Evolutionary conservation across 2,329 filamentous ascomycete genomes (phyloP).

Genomic region (Penicillium psychrosexuale): DNA sequence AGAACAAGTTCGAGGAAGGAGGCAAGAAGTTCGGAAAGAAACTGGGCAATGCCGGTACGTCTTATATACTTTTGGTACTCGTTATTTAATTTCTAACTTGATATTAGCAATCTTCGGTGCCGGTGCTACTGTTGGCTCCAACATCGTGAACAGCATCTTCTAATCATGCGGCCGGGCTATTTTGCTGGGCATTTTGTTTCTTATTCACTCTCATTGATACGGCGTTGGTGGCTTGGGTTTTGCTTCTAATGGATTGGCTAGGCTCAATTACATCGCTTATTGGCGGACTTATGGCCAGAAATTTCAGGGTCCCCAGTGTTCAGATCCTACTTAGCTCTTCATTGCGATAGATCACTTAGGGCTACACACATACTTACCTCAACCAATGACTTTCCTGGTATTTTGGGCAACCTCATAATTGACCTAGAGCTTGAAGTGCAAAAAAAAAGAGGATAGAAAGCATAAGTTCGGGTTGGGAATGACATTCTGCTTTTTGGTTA

Average conservation of each 20-base stretch:
- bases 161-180: slow-evolving; percentile 43
- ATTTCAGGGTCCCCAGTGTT: too few species aligned
- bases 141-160: slow-evolving; percentile 88
- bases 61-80: background rate
- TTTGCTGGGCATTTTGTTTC: background rate
- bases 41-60: slow-evolving; percentile 65
- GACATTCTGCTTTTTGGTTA: background rate
- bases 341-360: background rate
- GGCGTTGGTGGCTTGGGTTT: slow-evolving; percentile 34
- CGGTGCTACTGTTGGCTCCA: slow-evolving; percentile 83
- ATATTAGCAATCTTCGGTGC: slow-evolving; percentile 79
- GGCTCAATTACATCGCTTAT: background rate
- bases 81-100: slow-evolving; percentile 18
- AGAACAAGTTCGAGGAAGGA: slow-evolving; percentile 65
- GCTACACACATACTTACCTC: background rate
- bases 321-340: background rate
- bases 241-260: slow-evolving; percentile 5
- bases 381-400: background rate
- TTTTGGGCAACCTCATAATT: background rate
- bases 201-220: slow-evolving; percentile 25
- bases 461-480: background rate
- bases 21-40: slow-evolving; percentile 98
- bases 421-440: background rate
- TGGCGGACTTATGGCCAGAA: background rate
- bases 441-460: background rate